Percentiles rank a stretch among this genome's conserved stretches.
Evolutionary conservation across 2,329 filamentous ascomycete species (phyloP).

Genomic region (Cladophialophora psammophila): DNA sequence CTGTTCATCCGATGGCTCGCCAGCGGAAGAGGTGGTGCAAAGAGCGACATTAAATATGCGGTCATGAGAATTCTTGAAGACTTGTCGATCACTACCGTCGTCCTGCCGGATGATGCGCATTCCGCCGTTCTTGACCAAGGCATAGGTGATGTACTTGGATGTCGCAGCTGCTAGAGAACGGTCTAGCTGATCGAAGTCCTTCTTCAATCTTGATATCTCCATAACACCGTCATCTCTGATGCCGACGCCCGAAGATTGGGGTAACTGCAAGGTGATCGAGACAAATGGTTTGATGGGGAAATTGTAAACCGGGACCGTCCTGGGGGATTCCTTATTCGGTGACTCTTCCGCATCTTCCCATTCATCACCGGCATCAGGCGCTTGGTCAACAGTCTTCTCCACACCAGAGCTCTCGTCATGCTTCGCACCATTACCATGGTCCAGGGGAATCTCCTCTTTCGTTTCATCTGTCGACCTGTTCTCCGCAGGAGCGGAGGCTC

Average conservation of each 20-base stretch:
- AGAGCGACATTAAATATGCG: slow-evolving; percentile 94
- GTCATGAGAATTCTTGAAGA: slow-evolving; percentile 90
- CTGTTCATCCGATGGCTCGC: slow-evolving; percentile 69
- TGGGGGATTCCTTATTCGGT: slow-evolving; percentile 65
- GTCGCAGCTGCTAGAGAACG: slow-evolving; percentile 90
- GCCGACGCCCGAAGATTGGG: slow-evolving; percentile 62
- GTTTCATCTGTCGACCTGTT: background rate
- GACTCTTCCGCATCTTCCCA: slow-evolving; percentile 84
- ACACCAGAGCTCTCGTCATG: background rate
- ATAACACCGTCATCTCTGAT: slow-evolving; percentile 84
- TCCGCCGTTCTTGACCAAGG: slow-evolving; percentile 90
- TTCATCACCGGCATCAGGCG: slow-evolving; percentile 72
- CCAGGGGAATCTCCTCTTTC: background rate
- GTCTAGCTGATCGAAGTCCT: slow-evolving; percentile 97
- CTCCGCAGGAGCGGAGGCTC: background rate
- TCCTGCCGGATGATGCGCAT: slow-evolving; percentile 94
- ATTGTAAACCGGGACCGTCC: slow-evolving; percentile 82
- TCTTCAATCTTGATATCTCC: slow-evolving; percentile 93
- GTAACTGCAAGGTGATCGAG: slow-evolving; percentile 75
- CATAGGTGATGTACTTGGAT: slow-evolving; percentile 90
- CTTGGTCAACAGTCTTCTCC: slow-evolving; percentile 15
- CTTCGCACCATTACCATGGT: background rate
- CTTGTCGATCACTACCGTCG: slow-evolving; percentile 86
- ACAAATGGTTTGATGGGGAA: slow-evolving; percentile 98
- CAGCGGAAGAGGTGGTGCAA: slow-evolving; percentile 68